Conservation (phyloP, 2,329 filamentous ascomycete species). For the Phoma sp. region DNA sequence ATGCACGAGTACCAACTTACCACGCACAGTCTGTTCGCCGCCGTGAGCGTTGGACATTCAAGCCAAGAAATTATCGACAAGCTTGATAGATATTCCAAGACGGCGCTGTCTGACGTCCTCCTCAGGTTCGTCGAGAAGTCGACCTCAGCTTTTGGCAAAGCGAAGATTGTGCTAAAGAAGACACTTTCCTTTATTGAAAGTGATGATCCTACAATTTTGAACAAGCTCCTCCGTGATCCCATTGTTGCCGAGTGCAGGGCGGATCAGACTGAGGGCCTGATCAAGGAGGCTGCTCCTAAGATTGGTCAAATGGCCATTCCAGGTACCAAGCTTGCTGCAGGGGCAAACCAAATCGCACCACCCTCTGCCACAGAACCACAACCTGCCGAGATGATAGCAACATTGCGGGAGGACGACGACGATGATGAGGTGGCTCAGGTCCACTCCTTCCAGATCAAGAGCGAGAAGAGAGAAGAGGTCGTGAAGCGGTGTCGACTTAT, state of each 20-base stretch:
- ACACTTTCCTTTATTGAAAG: conserved; percentile 95
- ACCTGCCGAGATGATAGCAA: conserved; percentile 69
- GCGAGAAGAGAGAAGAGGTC: conserved; percentile 81
- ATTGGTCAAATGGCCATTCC: conserved; percentile 89
- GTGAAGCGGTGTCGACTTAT: conserved; percentile 89
- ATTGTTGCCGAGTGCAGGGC: conserved; percentile 81
- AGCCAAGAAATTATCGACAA: conserved; percentile 89
- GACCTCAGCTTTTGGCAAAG: conserved; percentile 91
- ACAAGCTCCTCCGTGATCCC: conserved; percentile 82
- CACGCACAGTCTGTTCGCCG: conserved; percentile 91
- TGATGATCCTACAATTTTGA: conserved; percentile 82
- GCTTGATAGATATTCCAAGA: conserved; percentile 87
- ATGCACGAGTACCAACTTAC: conserved; percentile 94
- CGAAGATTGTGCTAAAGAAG: conserved; percentile 92
- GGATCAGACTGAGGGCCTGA: conserved; percentile 74
- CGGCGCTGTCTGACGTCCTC: conserved; percentile 80
- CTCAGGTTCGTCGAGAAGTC: conserved; percentile 80
- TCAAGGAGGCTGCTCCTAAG: conserved; percentile 81
- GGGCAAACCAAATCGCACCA: conserved; percentile 70
- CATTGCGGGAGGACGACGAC: conserved; percentile 71
- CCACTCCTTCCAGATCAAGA: conserved; percentile 89
- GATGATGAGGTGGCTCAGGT: conserved; percentile 88
- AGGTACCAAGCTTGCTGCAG: conserved; percentile 90
- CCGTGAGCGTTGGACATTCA: conserved; percentile 90
- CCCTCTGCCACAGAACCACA: conserved; percentile 36